phyloP scores from a whole-genome alignment of 2,329 filamentous ascomycete species.

The Penicillium sp. region DNA sequence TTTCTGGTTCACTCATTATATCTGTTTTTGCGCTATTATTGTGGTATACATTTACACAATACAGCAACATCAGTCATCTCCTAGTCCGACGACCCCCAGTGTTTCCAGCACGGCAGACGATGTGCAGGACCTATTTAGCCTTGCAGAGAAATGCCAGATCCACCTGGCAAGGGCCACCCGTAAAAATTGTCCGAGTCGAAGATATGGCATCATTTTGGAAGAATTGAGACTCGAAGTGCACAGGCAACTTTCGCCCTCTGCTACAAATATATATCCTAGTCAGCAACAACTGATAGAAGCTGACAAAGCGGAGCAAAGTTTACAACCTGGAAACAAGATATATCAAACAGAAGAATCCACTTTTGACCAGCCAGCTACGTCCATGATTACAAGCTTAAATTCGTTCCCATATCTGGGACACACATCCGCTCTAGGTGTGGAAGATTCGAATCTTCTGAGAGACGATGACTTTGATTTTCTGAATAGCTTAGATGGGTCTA shows the following conservation, averaged over 20 bases:
- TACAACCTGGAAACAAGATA: neutral
- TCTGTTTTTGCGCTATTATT: conserved; percentile 40
- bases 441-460: conserved; percentile 18
- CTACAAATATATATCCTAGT: neutral
- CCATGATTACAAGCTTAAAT: neutral
- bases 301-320: neutral
- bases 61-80: conserved; percentile 28
- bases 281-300: neutral
- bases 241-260: conserved; percentile 27
- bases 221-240: conserved; percentile 43
- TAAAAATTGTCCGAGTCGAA: conserved; percentile 44
- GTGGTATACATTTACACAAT: conserved; percentile 43
- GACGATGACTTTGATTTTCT: conserved; percentile 26
- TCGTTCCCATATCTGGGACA: conserved; percentile 14
- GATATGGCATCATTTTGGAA: conserved; percentile 48
- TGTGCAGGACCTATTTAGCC: conserved; percentile 32
- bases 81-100: conserved; percentile 20
- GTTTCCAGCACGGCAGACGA: conserved; percentile 19
- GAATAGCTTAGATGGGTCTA: conserved; percentile 33
- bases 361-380: neutral
- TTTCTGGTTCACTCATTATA: conserved; percentile 44
- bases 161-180: conserved; percentile 46
- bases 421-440: conserved; percentile 20
- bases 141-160: conserved; percentile 44
- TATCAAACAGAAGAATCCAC: neutral